Percentiles rank a stretch among this genome's conserved stretches.
phyloP scores from a whole-genome alignment of 1,139 yeast species.

The Arxiozyma heterogenica region DNA sequence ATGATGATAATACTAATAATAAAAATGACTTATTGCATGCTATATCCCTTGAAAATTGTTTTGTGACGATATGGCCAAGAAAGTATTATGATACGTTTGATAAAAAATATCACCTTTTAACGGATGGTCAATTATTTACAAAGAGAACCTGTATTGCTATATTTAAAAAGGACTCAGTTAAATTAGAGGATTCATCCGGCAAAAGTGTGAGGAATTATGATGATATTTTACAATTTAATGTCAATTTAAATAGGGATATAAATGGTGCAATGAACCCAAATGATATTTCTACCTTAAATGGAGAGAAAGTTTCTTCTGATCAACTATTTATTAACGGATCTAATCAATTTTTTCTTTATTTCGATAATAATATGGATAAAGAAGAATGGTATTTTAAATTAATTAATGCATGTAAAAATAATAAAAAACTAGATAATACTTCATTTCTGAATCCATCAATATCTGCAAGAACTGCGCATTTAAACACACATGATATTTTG shows the following conservation, averaged over 20 bases:
- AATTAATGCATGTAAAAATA: conserved; percentile 58
- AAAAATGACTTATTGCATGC: conserved; percentile 62
- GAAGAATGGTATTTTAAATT: conserved; percentile 90
- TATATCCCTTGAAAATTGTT: conserved; percentile 59
- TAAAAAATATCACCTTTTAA: conserved; percentile 27
- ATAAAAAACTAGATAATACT: not conserved
- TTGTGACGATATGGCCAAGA: conserved; percentile 84
- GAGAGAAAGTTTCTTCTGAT: not conserved
- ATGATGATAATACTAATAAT: conserved; percentile 29
- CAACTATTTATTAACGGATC: conserved; percentile 8
- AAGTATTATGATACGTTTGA: conserved; percentile 15
- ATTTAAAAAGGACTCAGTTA: conserved; percentile 34
- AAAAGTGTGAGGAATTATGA: not conserved
- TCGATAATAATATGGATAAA: conserved; percentile 69
- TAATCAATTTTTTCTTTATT: conserved; percentile 52
- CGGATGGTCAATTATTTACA: conserved; percentile 71
- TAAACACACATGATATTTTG: conserved; percentile 61
- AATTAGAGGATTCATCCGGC: not conserved
- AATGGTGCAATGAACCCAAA: not conserved
- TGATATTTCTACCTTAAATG: not conserved
- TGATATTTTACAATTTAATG: not conserved
- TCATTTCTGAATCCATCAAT: conserved; percentile 37
- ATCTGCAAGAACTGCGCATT: conserved; percentile 67
- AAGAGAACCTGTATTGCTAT: conserved; percentile 73
- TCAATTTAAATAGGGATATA: not conserved